A percentile compares a stretch with the other conserved stretches of the same genome.
phyloP scores from a whole-genome alignment of 78 protist species.

The Isochrysis galbana region DNA sequence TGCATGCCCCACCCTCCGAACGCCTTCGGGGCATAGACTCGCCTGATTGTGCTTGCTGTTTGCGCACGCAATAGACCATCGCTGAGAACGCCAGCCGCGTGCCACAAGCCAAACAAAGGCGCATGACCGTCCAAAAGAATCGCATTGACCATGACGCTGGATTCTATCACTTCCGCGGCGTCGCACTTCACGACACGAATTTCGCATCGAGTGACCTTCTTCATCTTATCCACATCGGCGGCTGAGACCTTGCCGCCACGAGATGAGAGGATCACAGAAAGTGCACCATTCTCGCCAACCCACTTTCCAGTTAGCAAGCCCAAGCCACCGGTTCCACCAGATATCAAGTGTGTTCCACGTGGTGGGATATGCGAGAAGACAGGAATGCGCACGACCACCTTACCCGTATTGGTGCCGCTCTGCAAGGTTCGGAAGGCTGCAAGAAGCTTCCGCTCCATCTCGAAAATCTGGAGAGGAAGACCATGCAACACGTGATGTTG shows the following conservation, averaged over 20 bases:
- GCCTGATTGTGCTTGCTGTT: not conserved
- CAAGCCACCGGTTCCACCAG: conserved; percentile 43
- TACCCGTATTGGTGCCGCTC: conserved; percentile 13
- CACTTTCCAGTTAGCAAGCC: not conserved
- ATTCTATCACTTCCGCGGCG: not conserved
- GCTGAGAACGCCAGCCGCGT: conserved; percentile 27
- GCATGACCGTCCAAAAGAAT: not conserved
- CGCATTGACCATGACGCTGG: not conserved
- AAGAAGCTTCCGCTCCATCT: not conserved
- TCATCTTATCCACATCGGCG: not conserved
- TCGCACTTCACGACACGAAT: not conserved
- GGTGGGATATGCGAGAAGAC: not conserved
- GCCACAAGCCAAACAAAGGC: not conserved
- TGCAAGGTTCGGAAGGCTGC: conserved; percentile 16
- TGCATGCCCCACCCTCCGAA: not conserved
- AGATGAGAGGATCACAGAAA: not conserved
- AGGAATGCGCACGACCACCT: not conserved
- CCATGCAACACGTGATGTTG: not conserved
- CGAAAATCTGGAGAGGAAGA: not conserved
- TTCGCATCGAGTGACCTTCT: not conserved
- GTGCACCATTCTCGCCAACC: not conserved
- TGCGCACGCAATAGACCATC: conserved; percentile 5
- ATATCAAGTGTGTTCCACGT: not conserved
- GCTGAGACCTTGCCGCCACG: not conserved
- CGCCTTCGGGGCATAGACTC: not conserved